Evolutionary conservation across 805 yeast genomes (phyloP).

Genomic region (Saturnispora saitoi): DNA sequence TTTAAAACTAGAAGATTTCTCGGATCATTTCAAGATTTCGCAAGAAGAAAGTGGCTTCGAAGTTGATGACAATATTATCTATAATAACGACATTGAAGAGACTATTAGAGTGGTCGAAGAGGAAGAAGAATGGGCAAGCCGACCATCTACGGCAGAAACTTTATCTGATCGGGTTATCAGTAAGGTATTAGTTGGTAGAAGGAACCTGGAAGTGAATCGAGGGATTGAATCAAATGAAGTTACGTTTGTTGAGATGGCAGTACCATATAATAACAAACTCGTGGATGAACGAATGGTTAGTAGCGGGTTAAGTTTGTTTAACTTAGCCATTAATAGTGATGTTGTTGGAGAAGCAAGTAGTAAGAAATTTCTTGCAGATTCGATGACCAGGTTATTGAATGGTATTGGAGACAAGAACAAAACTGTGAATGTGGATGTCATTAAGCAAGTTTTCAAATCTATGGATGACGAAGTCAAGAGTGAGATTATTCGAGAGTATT

Average conservation of each 20-base stretch:
- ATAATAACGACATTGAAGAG: constrained; percentile 1
- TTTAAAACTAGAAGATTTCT: constrained; percentile 13
- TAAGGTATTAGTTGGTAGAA: constrained; percentile 5
- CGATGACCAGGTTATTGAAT: constrained; percentile 12
- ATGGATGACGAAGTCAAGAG: constrained; percentile 16
- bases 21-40: constrained; percentile 3
- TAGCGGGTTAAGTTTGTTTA: constrained; percentile 15
- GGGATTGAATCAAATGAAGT: neutral
- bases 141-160: constrained; percentile 7
- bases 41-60: too few species aligned
- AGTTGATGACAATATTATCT: neutral
- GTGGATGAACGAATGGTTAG: constrained; percentile 7
- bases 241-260: constrained; percentile 8
- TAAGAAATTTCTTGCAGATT: constrained; percentile 13
- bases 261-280: neutral
- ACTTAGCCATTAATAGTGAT: constrained; percentile 15
- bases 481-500: constrained; percentile 14
- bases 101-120: constrained; percentile 5
- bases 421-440: neutral
- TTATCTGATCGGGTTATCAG: constrained; percentile 3
- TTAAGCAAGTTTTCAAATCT: constrained; percentile 6
- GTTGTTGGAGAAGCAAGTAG: constrained; percentile 6
- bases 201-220: constrained; percentile 5
- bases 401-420: constrained; percentile 11
- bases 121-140: neutral